Base-by-base conservation (phyloP, 805 yeast species). In the Starmerella bacillaris region DNA sequence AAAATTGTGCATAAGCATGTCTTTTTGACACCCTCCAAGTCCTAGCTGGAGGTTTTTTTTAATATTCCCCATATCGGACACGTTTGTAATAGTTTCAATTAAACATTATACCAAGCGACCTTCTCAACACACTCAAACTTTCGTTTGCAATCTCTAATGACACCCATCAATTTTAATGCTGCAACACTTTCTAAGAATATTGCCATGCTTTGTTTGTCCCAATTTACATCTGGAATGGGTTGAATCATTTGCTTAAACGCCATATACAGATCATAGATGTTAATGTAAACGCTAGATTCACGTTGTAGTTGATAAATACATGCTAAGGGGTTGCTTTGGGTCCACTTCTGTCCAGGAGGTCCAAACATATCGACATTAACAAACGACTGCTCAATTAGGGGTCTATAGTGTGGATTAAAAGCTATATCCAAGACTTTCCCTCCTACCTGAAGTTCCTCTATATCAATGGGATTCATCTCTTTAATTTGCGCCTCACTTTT, bases 121-220 rank as follows among this genome's bases (percentile, higher is more conserved):
- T 76, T 79, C 45, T 78, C 86, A 28, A 78, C 59, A 37, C 65
- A 61, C 45, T 78, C 83, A 21, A 70, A 68, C 51, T 71, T 72
- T 12, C 72, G 56, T 43, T 62, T 64, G 18, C 59, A 57, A 35
- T 74, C 76, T 43, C 71, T 72, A 15, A 80, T 51, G 31, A 79
- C 56, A 0, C 94, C 94, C 37, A 78, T 57, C 42, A 67, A 58
- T 38, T 71, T 68, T 39, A 83, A 59, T 49, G 82, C 93, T 18
- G 68, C 68, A 33, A 84, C 62, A 15, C 72, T 72, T 45, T 78
- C 84, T 40, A 78, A 57, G 50, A 83, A 83, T 70, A 89, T 70
- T 3, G 80, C 67, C 44, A 77, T 59, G 0, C 72, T 57, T 31
- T 74, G 46, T 40, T 69, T 67, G 30, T 74, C 74, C 82, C 89